Evolutionary conservation across 805 yeast genomes (phyloP).

Genomic region (Priceomyces haplophilus): DNA sequence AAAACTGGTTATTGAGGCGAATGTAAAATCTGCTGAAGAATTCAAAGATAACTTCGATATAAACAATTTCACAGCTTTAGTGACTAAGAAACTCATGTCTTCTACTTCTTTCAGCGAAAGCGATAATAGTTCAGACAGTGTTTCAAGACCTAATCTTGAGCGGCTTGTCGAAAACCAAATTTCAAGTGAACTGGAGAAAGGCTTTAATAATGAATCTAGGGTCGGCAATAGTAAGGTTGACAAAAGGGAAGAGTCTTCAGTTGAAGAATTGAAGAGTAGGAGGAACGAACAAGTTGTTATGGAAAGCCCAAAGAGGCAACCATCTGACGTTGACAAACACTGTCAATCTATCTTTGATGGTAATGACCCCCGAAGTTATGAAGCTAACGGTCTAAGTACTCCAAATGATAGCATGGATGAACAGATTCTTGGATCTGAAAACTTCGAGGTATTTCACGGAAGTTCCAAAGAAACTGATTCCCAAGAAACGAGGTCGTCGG

Average conservation of each 20-base stretch:
- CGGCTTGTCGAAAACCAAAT: too few relatives aligned
- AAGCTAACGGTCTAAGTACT: conserved; percentile 2
- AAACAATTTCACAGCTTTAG: conserved; percentile 25
- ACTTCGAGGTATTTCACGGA: neutral
- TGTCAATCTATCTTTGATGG: neutral
- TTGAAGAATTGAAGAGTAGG: conserved; percentile 6
- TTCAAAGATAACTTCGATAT: conserved; percentile 16
- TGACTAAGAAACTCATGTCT: conserved; percentile 19
- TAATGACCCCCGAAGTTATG: conserved; percentile 1
- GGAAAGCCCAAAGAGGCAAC: neutral
- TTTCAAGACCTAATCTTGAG: too few relatives aligned
- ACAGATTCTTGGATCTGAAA: neutral
- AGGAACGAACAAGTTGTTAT: neutral
- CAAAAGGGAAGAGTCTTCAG: conserved; percentile 3
- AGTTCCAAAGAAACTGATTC: neutral
- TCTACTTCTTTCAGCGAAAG: neutral
- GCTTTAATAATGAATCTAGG: neutral
- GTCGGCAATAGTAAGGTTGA: neutral
- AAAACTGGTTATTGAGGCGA: neutral
- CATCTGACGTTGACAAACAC: neutral
- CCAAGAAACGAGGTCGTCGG: neutral
- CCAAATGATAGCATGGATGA: conserved; percentile 5
- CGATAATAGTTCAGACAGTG: neutral
- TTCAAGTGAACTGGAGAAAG: neutral
- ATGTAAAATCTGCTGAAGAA: neutral